These are phyloP conservation scores for Corynascus novoguineensis DNA, from an alignment of 495 filamentous ascomycete genomes.

Conservation along the genomic window DNA sequence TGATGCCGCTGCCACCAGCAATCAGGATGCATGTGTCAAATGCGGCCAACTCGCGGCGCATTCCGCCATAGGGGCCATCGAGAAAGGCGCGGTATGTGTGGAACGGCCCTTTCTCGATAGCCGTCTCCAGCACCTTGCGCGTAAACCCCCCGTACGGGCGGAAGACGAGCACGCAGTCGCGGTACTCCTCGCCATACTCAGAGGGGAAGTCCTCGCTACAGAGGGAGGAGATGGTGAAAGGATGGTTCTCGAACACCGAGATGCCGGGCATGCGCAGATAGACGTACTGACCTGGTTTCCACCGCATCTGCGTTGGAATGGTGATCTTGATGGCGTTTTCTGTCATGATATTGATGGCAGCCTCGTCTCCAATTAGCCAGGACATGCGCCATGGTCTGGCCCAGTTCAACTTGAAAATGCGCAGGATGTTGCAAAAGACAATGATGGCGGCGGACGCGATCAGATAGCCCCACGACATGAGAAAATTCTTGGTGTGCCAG, in stretches of 20 bases:
- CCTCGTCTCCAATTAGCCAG: slow-evolving; percentile 82
- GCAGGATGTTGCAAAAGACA: slow-evolving; percentile 56
- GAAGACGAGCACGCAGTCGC: slow-evolving; percentile 87
- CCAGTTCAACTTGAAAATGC: slow-evolving; percentile 81
- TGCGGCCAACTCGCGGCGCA: slow-evolving; percentile 83
- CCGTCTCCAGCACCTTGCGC: slow-evolving; percentile 66
- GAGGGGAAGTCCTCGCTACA: slow-evolving; percentile 82
- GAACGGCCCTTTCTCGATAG: slow-evolving; percentile 74
- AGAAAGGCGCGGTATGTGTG: slow-evolving; percentile 85
- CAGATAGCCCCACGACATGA: slow-evolving; percentile 87
- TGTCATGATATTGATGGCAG: slow-evolving; percentile 76
- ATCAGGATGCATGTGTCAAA: slow-evolving; percentile 92
- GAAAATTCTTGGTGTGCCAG: slow-evolving; percentile 92
- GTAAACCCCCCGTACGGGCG: slow-evolving; percentile 89
- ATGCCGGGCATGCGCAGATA: slow-evolving; percentile 92
- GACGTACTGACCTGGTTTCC: slow-evolving; percentile 91
- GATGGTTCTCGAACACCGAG: slow-evolving; percentile 84
- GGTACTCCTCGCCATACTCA: slow-evolving; percentile 75
- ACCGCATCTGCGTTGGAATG: slow-evolving; percentile 84
- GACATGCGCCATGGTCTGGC: slow-evolving; percentile 70
- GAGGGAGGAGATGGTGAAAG: slow-evolving; percentile 90
- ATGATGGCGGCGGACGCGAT: slow-evolving; percentile 78
- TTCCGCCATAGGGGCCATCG: slow-evolving; percentile 91
- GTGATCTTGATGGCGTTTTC: slow-evolving; percentile 92
- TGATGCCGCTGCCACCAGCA: slow-evolving; percentile 91